These are phyloP conservation scores for Talaromyces rugulosus DNA, from an alignment of 2,329 filamentous ascomycete genomes.

Conservation along the genomic window DNA sequence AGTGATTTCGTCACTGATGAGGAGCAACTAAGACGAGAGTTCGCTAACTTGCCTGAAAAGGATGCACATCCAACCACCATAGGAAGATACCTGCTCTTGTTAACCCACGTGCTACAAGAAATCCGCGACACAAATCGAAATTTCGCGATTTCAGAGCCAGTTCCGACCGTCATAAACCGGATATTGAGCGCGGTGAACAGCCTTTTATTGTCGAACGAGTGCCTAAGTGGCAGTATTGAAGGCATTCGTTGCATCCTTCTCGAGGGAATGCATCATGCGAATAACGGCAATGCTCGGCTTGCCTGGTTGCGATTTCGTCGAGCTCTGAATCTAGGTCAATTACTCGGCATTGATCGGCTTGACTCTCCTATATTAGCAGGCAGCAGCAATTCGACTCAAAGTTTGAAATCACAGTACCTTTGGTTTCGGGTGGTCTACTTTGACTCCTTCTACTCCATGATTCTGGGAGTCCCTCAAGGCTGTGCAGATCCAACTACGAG, in stretches of 20 bases:
- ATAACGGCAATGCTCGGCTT: not conserved
- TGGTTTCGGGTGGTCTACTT: slow-evolving; percentile 38
- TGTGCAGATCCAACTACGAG: slow-evolving; percentile 34
- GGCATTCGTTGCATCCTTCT: not conserved
- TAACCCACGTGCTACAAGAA: not conserved
- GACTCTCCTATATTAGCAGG: not conserved
- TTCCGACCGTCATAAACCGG: not conserved
- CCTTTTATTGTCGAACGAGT: not conserved
- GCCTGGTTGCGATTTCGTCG: slow-evolving; percentile 2
- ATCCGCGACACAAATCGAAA: not conserved
- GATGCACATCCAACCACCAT: not conserved
- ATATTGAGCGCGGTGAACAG: not conserved
- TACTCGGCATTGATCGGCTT: not conserved
- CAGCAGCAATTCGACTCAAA: not conserved
- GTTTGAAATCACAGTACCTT: not conserved
- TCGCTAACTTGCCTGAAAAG: not conserved
- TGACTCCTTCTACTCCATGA: slow-evolving; percentile 38
- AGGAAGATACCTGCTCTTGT: not conserved
- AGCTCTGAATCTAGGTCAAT: not conserved
- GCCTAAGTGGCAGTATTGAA: not conserved
- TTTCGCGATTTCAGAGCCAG: not conserved
- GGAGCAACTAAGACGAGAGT: not conserved
- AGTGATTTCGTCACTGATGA: not conserved
- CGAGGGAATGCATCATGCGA: slow-evolving; percentile 1
- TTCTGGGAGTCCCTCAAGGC: slow-evolving; percentile 39